A percentile compares a stretch with the other conserved stretches of the same genome.
Conservation (phyloP, 371 early-diverging fungal genomes). For the Mucor circinelloides region DNA sequence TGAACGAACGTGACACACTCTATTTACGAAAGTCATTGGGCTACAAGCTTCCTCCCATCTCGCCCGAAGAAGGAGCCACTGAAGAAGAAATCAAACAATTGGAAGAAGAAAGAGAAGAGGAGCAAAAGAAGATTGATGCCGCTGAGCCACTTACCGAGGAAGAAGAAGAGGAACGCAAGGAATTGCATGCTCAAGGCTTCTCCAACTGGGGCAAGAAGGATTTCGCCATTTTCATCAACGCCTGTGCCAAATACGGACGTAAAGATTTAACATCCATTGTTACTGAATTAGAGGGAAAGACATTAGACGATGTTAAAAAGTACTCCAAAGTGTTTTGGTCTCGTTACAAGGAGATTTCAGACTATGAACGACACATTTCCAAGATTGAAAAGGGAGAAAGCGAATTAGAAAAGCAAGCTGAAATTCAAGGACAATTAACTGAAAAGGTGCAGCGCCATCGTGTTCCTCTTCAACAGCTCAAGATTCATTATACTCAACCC, state of each 20-base stretch:
- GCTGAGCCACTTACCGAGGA: constrained; percentile 91
- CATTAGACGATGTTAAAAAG: constrained; percentile 78
- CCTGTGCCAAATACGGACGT: constrained; percentile 90
- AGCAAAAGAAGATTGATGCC: constrained; percentile 83
- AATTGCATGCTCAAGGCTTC: constrained; percentile 80
- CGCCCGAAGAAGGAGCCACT: constrained; percentile 33
- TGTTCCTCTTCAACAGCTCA: constrained; percentile 84
- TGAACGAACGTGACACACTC: constrained; percentile 83
- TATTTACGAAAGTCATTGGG: constrained; percentile 66
- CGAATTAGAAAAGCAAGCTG: constrained; percentile 75
- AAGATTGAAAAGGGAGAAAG: constrained; percentile 91
- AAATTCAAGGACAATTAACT: constrained; percentile 80
- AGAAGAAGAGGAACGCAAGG: constrained; percentile 84
- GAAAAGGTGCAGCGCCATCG: constrained; percentile 73
- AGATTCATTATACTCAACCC: constrained; percentile 79
- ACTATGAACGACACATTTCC: constrained; percentile 84
- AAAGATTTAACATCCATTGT: constrained; percentile 76
- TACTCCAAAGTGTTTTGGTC: constrained; percentile 91
- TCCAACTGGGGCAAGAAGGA: constrained; percentile 95
- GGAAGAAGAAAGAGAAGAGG: constrained; percentile 73
- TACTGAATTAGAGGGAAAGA: constrained; percentile 88
- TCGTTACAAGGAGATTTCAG: constrained; percentile 80
- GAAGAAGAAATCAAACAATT: constrained; percentile 51
- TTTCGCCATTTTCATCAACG: constrained; percentile 87
- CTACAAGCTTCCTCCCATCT: constrained; percentile 56